Evolutionary conservation across 352 stramenopile genomes (phyloP).

Genomic region (Plasmopara viticola): DNA sequence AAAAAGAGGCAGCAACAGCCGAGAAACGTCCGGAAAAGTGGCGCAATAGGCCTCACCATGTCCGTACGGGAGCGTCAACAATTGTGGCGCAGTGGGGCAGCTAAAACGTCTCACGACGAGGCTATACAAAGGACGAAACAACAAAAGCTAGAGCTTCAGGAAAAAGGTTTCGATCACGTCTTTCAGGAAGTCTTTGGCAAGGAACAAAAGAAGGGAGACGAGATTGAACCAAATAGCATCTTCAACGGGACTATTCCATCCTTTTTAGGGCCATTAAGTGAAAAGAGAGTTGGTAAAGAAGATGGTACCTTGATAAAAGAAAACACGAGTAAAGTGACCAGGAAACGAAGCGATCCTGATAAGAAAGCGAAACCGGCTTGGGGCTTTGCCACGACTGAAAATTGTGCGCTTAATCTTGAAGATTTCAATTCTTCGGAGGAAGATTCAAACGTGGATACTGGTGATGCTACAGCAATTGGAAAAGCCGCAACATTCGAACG

Average conservation of each 20-base stretch:
- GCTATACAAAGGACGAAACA: slow-evolving; percentile 15
- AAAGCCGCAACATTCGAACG: slow-evolving; percentile 35
- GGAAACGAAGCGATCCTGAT: slow-evolving; percentile 7
- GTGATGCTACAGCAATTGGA: background rate
- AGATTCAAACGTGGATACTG: background rate
- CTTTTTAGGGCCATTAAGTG: background rate
- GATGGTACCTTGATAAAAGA: background rate
- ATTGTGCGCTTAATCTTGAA: slow-evolving; percentile 27
- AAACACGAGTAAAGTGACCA: slow-evolving; percentile 1
- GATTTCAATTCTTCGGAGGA: slow-evolving; percentile 30
- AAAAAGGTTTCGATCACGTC: slow-evolving; percentile 41
- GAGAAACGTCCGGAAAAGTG: slow-evolving; percentile 14
- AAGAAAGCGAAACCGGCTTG: slow-evolving; percentile 19
- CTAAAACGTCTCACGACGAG: slow-evolving; percentile 17
- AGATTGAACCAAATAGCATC: slow-evolving; percentile 16
- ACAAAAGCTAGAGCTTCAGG: slow-evolving; percentile 27
- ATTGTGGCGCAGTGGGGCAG: slow-evolving; percentile 20
- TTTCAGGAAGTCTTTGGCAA: slow-evolving; percentile 46
- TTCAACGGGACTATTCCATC: background rate
- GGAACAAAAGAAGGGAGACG: slow-evolving; percentile 20
- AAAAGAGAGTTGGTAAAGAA: background rate
- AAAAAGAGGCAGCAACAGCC: slow-evolving; percentile 12
- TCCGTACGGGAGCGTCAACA: slow-evolving; percentile 24
- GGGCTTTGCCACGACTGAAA: slow-evolving; percentile 28
- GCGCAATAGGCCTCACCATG: slow-evolving; percentile 6